These are phyloP conservation scores for Veloboletus limbatus DNA, from an alignment of 1,284 basidiomycete genomes.

Conservation along the genomic window DNA sequence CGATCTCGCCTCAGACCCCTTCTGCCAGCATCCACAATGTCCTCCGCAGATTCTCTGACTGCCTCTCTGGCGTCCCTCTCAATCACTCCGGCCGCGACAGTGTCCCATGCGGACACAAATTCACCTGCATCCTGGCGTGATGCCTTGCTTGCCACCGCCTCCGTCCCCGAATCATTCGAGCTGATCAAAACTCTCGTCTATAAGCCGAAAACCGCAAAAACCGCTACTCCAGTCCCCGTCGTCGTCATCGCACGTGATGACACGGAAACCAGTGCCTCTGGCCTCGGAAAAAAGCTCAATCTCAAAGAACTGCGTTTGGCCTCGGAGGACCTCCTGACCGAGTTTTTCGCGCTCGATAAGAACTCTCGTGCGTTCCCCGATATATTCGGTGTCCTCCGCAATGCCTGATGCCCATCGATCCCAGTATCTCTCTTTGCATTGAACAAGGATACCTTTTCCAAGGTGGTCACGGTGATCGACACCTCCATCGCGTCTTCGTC, in stretches of 20 bases:
- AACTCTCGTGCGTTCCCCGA: background rate
- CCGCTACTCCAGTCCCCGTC: constrained; percentile 79
- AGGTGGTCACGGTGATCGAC: constrained; percentile 77
- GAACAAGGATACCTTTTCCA: constrained; percentile 69
- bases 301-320: background rate
- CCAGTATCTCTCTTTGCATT: constrained; percentile 80
- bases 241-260: constrained; percentile 47
- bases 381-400: background rate
- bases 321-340: background rate
- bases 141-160: constrained; percentile 47
- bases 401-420: constrained; percentile 2
- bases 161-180: constrained; percentile 59
- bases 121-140: constrained; percentile 72
- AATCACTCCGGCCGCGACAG: constrained; percentile 49
- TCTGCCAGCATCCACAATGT: constrained; percentile 19
- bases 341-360: background rate
- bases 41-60: constrained; percentile 16
- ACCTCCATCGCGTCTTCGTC: constrained; percentile 66
- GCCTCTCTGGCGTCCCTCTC: constrained; percentile 47
- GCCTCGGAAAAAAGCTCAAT: background rate
- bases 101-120: constrained; percentile 54
- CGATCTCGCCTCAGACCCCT: constrained; percentile 2
- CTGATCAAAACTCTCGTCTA: constrained; percentile 83
- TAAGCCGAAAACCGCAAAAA: constrained; percentile 91
- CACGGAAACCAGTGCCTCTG: background rate